phyloP scores from a whole-genome alignment of 2,329 filamentous ascomycete species.

The Fusarium redolens region DNA sequence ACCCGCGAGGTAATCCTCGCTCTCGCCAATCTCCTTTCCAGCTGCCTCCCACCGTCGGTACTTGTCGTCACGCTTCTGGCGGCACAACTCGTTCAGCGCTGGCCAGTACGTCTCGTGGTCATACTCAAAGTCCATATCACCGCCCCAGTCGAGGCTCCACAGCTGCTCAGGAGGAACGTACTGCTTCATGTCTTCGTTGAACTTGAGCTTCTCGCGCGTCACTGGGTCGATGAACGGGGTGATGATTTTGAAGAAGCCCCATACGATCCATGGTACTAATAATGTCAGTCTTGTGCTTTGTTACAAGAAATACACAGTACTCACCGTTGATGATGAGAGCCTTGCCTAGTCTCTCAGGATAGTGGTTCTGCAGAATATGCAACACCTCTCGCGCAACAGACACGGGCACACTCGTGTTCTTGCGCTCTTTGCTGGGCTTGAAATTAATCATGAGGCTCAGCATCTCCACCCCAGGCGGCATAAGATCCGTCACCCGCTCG shows the following conservation, averaged over 20 bases:
- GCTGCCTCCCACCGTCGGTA: conserved; percentile 80
- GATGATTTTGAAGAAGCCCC: conserved; percentile 95
- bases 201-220: conserved; percentile 94
- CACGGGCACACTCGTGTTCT: conserved; percentile 78
- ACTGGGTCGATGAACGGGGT: conserved; percentile 95
- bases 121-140: conserved; percentile 89
- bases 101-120: conserved; percentile 93
- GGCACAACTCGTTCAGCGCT: conserved; percentile 77
- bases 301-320: neutral
- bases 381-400: conserved; percentile 85
- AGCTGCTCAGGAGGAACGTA: conserved; percentile 87
- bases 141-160: conserved; percentile 78
- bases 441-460: conserved; percentile 92
- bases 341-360: conserved; percentile 89
- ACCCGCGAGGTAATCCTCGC: conserved; percentile 87
- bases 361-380: conserved; percentile 92
- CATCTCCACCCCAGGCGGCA: conserved; percentile 88
- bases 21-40: conserved; percentile 86
- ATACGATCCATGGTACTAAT: conserved; percentile 88
- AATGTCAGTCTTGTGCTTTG: neutral
- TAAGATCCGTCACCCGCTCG: conserved; percentile 87
- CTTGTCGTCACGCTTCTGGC: conserved; percentile 71
- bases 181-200: conserved; percentile 89
- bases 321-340: conserved; percentile 89
- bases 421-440: conserved; percentile 78